Evolutionary conservation across 2,329 filamentous ascomycete genomes (phyloP).

Genomic region (Colletotrichum cordylinicola): DNA sequence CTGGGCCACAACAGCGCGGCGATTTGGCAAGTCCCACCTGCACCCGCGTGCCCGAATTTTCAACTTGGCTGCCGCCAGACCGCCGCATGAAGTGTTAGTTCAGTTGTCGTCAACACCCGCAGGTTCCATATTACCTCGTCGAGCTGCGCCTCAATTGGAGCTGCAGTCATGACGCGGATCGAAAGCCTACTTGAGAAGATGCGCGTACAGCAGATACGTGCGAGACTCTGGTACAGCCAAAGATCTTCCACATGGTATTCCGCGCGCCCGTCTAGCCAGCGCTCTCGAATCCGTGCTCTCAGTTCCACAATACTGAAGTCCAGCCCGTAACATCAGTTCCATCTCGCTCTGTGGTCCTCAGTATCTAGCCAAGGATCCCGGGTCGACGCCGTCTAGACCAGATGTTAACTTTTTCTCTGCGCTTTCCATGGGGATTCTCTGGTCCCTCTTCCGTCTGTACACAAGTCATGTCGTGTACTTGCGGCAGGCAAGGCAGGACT

Average conservation of each 20-base stretch:
- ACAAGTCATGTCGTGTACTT: neutral
- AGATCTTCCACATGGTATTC: neutral
- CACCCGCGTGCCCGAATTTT: constrained; percentile 12
- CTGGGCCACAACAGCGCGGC: constrained; percentile 4
- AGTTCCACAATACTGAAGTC: neutral
- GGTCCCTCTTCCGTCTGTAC: neutral
- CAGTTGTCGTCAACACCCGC: neutral
- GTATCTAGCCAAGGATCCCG: neutral
- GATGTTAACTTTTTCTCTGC: neutral
- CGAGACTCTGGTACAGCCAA: neutral
- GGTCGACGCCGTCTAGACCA: neutral
- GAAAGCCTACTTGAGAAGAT: neutral
- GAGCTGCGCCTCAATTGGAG: constrained; percentile 13
- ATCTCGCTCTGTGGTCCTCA: neutral
- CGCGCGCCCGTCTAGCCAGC: neutral
- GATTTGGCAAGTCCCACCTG: constrained; percentile 1
- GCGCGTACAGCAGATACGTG: neutral
- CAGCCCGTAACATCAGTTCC: neutral
- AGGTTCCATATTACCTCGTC: constrained; percentile 8
- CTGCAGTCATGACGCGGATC: constrained; percentile 17
- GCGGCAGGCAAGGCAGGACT: neutral
- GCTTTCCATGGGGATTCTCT: neutral
- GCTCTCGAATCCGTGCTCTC: neutral
- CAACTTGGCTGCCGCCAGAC: constrained; percentile 6
- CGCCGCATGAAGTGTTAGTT: neutral